Base-by-base conservation (phyloP, 805 yeast genomes). In the Ogataea polymorpha region DNA sequence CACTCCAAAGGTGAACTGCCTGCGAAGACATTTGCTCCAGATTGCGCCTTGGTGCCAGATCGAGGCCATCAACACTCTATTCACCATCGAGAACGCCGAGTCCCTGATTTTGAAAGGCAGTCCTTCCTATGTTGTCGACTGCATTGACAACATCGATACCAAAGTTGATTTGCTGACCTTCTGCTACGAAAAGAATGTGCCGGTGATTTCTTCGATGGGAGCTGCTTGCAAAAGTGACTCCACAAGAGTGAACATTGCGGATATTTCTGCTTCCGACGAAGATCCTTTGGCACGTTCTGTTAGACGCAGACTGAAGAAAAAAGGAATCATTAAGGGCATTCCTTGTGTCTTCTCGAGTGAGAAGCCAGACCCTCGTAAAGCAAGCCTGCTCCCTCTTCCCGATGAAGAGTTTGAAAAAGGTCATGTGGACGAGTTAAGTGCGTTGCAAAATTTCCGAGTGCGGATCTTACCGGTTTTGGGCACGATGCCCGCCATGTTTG, bases 211-310 rank as follows among this genome's bases (percentile, higher is more conserved):
- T 4, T 86, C 96, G 1, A 95, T 95, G 80, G 99, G 99, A 20
- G 98, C 99, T 1, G 96, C 96, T 4, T 84, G 96, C 53, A 93
- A 93, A 62, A 83, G 95, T 38, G 99, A 93, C 59, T 95, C 98
- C 10, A 83, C 97, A 3, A 72, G 98, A 55, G 78, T 93, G 42
- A 86, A 88, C 58, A 74, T 93, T 30, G 89, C 89, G 24, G 99
- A 93, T 63, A 79, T 93, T 39, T 81, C 95, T 24, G 77, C 76
- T 38, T 86, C 99, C 0, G 91, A 86, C 55, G 99, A 93, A 63
- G 99, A 93, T 62, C 93, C 97, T 6, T 70, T 93, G 44, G 86
- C 96, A 11, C 77, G 95, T 47, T 69, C 91, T 0, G 95, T 89
- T 5, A 76, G 99, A 59, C 75, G 96, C 53, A 76, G 89, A 54